Evolutionary conservation across 2,329 filamentous ascomycete species (phyloP), one percentile per base, ranked within the genome.

Genomic region (Monosporascus sp.): DNA sequence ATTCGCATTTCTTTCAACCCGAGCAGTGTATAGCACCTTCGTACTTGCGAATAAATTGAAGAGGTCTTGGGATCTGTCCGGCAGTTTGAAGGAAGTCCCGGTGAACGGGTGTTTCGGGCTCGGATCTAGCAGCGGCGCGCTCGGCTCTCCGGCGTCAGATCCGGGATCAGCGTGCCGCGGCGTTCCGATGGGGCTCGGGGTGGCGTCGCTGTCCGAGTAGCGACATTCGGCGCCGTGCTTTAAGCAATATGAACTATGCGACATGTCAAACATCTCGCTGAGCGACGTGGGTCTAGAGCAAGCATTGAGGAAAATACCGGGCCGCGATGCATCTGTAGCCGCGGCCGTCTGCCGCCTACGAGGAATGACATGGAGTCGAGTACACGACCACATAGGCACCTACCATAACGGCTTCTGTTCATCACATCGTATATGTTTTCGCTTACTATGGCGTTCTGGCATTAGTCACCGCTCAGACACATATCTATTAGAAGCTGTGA

Each of bases 391-490:
- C 40, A 38, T 24, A 26, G 31, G 17, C 50, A 69, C 72, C 60
- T 72, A 76, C 74, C 74, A 77, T 43, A 76, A 65, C 41, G 74
- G 74, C 57, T 68, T 73, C 55, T 68, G 68, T 58, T 77, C 74
- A 54, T 77, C 73, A 62, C 74, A 77, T 50, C 74, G 71, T 49
- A 77, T 74, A 58, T 76, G 74, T 57, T 74, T 71, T 51, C 62
- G 63, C 61, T 73, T 75, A 64, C 69, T 59, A 49, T 71, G 73
- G 49, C 70, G 70, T 51, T 66, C 65, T 28, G 15, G n/a, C 8
- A 37, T 24, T 26, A 35, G 40, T 41, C 52, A 48, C 37, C 14
- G n/a, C 24, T 5, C 40, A 38, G 47, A 38, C 31, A 35, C 31
- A 5, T 14, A 35, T 35, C 11, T 35, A 4, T 35, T 35, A 35